phyloP scores from a whole-genome alignment of 2,329 filamentous ascomycete genomes.

The Leptodontidium sp. region DNA sequence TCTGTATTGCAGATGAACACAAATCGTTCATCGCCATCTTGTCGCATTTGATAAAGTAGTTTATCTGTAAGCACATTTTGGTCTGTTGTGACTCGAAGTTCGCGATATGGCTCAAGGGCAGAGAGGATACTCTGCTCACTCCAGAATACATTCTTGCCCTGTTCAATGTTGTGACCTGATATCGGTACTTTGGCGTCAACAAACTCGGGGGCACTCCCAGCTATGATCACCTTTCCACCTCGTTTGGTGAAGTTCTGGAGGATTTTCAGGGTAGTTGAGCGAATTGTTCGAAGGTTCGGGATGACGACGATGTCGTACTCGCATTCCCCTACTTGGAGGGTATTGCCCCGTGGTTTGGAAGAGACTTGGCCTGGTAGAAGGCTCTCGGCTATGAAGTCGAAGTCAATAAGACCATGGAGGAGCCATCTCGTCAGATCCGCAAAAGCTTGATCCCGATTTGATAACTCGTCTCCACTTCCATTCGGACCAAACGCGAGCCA shows the following conservation, averaged over 20 bases:
- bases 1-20: conserved; percentile 48
- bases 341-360: conserved; percentile 19
- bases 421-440: conserved; percentile 44
- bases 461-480: conserved; percentile 40
- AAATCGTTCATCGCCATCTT: conserved; percentile 44
- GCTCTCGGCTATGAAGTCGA: conserved; percentile 48
- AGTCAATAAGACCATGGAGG: conserved; percentile 46
- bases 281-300: conserved; percentile 46
- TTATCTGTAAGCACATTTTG: conserved; percentile 27
- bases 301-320: conserved; percentile 47
- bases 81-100: conserved; percentile 37
- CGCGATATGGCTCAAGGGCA: conserved; percentile 39
- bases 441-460: conserved; percentile 42
- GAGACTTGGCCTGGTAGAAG: conserved; percentile 41
- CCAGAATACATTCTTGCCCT: conserved; percentile 37
- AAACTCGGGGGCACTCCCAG: conserved; percentile 38
- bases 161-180: conserved; percentile 27
- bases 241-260: conserved; percentile 39
- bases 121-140: conserved; percentile 36
- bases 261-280: conserved; percentile 43
- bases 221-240: conserved; percentile 42
- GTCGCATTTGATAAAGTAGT: conserved; percentile 46
- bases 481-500: conserved; percentile 47
- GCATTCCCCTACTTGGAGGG: conserved; percentile 43
- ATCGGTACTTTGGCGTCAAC: conserved; percentile 38